Conservation (phyloP, 2,329 filamentous ascomycete species). For the Sclerotinia sclerotiorum region DNA sequence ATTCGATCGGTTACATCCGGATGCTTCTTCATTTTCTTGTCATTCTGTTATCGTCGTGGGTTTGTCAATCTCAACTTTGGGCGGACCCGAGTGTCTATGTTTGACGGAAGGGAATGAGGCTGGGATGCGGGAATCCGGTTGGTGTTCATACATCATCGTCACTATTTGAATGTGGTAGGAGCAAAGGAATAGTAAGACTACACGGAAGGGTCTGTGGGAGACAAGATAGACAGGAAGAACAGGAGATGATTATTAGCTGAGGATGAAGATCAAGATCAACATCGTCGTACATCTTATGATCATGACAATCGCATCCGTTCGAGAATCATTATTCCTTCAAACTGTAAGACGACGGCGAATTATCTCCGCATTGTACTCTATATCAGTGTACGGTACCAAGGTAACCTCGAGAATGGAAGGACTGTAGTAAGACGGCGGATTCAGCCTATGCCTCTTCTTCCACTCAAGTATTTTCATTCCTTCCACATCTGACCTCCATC, state of each 20-base stretch:
- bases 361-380: slow-evolving; percentile 10
- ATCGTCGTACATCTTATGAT: slow-evolving; percentile 13
- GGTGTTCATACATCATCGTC: slow-evolving; percentile 3
- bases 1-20: slow-evolving; percentile 16
- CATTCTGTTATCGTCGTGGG: slow-evolving; percentile 8
- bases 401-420: slow-evolving; percentile 6
- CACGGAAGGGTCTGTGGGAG: background rate
- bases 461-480: background rate
- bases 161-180: background rate
- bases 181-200: slow-evolving; percentile 9
- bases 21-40: background rate
- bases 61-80: slow-evolving; percentile 16
- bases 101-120: slow-evolving; percentile 16
- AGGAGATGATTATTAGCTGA: slow-evolving; percentile 1
- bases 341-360: slow-evolving; percentile 3
- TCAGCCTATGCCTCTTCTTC: slow-evolving; percentile 1
- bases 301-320: background rate
- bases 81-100: slow-evolving; percentile 8
- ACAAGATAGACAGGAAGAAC: background rate
- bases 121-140: slow-evolving; percentile 6
- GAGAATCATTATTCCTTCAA: background rate
- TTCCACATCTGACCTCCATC: slow-evolving; percentile 13
- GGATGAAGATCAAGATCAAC: slow-evolving; percentile 4
- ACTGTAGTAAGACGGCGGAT: slow-evolving; percentile 8
- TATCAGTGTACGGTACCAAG: background rate